These are phyloP conservation scores for Fusarium torulosum DNA, from an alignment of 2,329 filamentous ascomycete genomes.

Conservation along the genomic window DNA sequence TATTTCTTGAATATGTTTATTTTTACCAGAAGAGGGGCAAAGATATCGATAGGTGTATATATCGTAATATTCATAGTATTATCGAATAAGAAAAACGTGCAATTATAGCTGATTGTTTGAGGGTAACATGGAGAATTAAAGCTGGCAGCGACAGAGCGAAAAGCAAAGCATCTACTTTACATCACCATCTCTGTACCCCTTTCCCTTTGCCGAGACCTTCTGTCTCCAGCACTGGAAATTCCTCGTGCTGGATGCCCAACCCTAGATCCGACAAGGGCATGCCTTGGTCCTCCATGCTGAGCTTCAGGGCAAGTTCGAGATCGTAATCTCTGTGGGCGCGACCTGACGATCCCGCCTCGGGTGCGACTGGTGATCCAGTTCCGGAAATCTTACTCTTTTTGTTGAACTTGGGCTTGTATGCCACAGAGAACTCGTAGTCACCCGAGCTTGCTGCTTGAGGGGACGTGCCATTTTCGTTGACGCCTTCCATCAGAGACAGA, in stretches of 20 bases:
- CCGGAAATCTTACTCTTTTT: slow-evolving; percentile 57
- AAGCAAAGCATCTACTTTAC: not conserved
- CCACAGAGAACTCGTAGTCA: slow-evolving; percentile 66
- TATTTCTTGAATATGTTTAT: not conserved
- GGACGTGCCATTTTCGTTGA: slow-evolving; percentile 61
- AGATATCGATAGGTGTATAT: not conserved
- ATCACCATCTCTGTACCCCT: slow-evolving; percentile 49
- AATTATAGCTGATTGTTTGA: not conserved
- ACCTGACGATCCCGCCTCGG: slow-evolving; percentile 47
- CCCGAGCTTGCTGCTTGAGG: slow-evolving; percentile 60
- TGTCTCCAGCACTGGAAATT: slow-evolving; percentile 57
- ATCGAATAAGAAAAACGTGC: not conserved
- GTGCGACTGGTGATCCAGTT: slow-evolving; percentile 53
- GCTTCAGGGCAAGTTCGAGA: slow-evolving; percentile 68
- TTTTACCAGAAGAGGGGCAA: not conserved
- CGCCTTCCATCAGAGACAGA: slow-evolving; percentile 69
- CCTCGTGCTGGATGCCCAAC: slow-evolving; percentile 47
- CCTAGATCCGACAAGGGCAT: slow-evolving; percentile 20
- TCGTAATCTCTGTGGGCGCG: slow-evolving; percentile 62
- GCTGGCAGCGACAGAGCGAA: slow-evolving; percentile 3
- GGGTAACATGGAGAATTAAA: not conserved
- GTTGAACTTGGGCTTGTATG: slow-evolving; percentile 57
- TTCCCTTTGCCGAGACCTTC: slow-evolving; percentile 62
- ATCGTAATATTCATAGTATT: not conserved
- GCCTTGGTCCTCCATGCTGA: slow-evolving; percentile 70